Conservation (phyloP, 1,284 basidiomycete species). For the Erythrobasidium hasegawianum region DNA sequence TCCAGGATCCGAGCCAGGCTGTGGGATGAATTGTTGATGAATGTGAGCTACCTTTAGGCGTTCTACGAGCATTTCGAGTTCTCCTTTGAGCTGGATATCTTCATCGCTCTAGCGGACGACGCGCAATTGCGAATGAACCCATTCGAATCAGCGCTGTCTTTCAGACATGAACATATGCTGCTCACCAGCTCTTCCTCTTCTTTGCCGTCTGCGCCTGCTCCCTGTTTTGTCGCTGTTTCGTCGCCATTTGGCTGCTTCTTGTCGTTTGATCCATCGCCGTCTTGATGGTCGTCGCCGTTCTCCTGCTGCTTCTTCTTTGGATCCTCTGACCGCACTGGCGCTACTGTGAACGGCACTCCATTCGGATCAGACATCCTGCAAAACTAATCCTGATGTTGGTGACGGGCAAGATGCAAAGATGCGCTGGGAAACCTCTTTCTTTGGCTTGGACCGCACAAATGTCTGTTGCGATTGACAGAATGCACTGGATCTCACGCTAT, state of each 20-base stretch:
- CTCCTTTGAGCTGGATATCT: slow-evolving; percentile 86
- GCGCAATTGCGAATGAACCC: background rate
- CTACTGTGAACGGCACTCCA: slow-evolving; percentile 41
- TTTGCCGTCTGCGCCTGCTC: slow-evolving; percentile 12
- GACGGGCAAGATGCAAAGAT: no score
- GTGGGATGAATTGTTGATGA: background rate
- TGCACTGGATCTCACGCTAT: no score
- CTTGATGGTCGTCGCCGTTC: slow-evolving; percentile 40
- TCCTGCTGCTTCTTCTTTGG: slow-evolving; percentile 53
- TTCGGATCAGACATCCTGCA: slow-evolving; percentile 31
- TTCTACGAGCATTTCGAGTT: slow-evolving; percentile 97
- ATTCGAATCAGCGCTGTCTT: no score
- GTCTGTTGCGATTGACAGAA: no score
- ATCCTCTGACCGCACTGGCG: slow-evolving; percentile 63
- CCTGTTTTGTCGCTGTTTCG: background rate
- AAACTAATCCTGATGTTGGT: background rate
- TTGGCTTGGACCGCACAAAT: no score
- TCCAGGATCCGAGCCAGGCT: background rate
- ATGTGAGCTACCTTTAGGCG: slow-evolving; percentile 68
- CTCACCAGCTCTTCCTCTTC: slow-evolving; percentile 38
- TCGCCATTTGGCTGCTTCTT: slow-evolving; percentile 13
- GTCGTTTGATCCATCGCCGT: slow-evolving; percentile 40
- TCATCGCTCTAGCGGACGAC: slow-evolving; percentile 61
- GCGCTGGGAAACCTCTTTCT: no score
- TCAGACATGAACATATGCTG: background rate